These are phyloP conservation scores for Wickerhamomyces silvicola DNA, from an alignment of 805 yeast genomes.

Conservation along the genomic window DNA sequence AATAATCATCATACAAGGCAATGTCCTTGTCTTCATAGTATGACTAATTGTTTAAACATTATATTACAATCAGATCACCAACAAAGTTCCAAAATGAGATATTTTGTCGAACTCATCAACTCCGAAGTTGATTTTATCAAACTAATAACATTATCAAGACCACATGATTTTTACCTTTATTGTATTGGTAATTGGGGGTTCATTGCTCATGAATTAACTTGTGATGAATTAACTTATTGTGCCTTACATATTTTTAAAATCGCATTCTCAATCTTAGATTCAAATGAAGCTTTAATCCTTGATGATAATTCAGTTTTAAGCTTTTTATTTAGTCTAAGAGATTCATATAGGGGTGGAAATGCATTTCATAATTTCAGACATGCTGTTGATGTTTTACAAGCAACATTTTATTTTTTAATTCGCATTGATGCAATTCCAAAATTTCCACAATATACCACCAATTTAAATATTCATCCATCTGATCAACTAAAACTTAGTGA, in stretches of 20 bases:
- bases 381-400: slow-evolving; percentile 93
- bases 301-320: slow-evolving; percentile 44
- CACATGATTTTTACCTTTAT: slow-evolving; percentile 23
- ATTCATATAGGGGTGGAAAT: slow-evolving; percentile 76
- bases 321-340: slow-evolving; percentile 62
- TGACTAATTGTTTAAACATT: slow-evolving; percentile 26
- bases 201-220: slow-evolving; percentile 57
- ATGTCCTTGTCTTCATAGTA: slow-evolving; percentile 26
- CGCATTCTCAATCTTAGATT: slow-evolving; percentile 27
- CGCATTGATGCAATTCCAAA: slow-evolving; percentile 20
- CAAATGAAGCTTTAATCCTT: slow-evolving; percentile 9
- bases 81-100: slow-evolving; percentile 8
- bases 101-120: slow-evolving; percentile 19
- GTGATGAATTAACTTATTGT: slow-evolving; percentile 61
- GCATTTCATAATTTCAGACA: slow-evolving; percentile 95
- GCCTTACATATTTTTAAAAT: slow-evolving; percentile 48
- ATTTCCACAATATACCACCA: slow-evolving; percentile 15
- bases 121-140: slow-evolving; percentile 23
- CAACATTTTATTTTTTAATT: slow-evolving; percentile 59
- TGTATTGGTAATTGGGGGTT: slow-evolving; percentile 60
- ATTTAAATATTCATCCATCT: slow-evolving; percentile 13
- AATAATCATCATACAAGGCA: slow-evolving; percentile 17
- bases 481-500: not conserved
- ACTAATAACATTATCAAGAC: slow-evolving; percentile 19
- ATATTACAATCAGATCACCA: slow-evolving; percentile 16